Conservation (phyloP, 2,329 filamentous ascomycete species). For the Pseudogymnoascus sp. region DNA sequence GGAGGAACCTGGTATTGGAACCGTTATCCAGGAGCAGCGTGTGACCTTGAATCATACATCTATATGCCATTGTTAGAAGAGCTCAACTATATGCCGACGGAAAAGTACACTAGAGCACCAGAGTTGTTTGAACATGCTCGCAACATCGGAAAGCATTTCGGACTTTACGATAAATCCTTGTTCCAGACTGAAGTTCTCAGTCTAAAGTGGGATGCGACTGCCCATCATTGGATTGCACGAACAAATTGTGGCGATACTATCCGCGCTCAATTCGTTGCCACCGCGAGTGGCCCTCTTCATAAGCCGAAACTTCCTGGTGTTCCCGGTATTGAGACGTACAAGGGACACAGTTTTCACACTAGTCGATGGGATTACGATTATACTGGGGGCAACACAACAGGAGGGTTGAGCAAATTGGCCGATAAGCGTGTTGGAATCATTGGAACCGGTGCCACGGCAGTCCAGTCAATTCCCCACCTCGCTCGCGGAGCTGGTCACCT, state of each 20-base stretch:
- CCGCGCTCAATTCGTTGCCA: constrained; percentile 32
- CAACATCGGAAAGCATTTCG: background rate
- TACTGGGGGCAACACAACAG: constrained; percentile 30
- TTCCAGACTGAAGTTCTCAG: constrained; percentile 10
- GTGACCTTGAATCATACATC: too few relatives aligned
- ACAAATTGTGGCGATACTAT: constrained; percentile 7
- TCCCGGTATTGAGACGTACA: constrained; percentile 30
- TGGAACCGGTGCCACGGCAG: constrained; percentile 18
- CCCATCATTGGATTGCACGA: constrained; percentile 9
- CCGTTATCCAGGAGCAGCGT: constrained; percentile 41
- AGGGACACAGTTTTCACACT: constrained; percentile 37
- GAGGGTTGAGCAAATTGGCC: constrained; percentile 25
- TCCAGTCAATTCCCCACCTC: constrained; percentile 30
- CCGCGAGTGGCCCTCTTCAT: constrained; percentile 35
- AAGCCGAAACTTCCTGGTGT: constrained; percentile 39
- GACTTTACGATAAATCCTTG: background rate
- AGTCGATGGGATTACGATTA: constrained; percentile 35
- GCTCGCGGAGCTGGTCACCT: constrained; percentile 39
- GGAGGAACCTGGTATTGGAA: constrained; percentile 45
- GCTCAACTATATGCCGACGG: too few relatives aligned
- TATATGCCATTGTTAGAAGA: too few relatives aligned
- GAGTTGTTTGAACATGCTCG: background rate
- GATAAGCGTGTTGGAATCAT: constrained; percentile 17
- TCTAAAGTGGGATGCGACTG: constrained; percentile 12
- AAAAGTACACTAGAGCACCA: too few relatives aligned